Percentiles rank a stretch among this genome's conserved stretches.
These are phyloP conservation scores for Ceratocystis smalleyi DNA, from an alignment of 2,329 filamentous ascomycete species.

Conservation along the genomic window DNA sequence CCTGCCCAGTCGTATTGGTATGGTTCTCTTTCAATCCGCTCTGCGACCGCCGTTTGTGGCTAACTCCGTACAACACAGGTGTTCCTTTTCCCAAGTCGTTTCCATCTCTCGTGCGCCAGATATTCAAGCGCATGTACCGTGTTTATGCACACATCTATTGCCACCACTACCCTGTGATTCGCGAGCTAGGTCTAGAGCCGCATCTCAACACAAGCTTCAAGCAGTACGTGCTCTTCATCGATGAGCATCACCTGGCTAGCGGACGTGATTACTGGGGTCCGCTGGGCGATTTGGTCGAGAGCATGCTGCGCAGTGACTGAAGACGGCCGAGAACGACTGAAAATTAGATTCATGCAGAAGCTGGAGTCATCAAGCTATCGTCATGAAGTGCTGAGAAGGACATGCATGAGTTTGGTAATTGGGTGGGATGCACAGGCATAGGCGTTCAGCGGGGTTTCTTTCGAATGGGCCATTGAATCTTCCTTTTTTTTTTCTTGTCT, in stretches of 20 bases:
- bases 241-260: constrained; percentile 82
- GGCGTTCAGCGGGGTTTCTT: constrained; percentile 7
- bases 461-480: not conserved
- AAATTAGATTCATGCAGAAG: not conserved
- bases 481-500: constrained; percentile 4
- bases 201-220: constrained; percentile 99
- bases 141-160: constrained; percentile 99
- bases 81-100: constrained; percentile 93
- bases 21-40: constrained; percentile 17
- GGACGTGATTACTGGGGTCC: constrained; percentile 97
- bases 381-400: constrained; percentile 1
- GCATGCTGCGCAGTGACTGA: constrained; percentile 86
- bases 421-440: not conserved
- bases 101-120: constrained; percentile 72
- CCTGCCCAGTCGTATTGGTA: constrained; percentile 84
- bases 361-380: not conserved
- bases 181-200: constrained; percentile 85
- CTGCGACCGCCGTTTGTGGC: constrained; percentile 8
- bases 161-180: constrained; percentile 94
- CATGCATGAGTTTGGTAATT: not conserved
- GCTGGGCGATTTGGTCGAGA: constrained; percentile 87
- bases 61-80: constrained; percentile 32
- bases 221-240: constrained; percentile 96
- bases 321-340: not conserved
- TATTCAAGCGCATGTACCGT: constrained; percentile 97